Evolutionary conservation across 257 asterid species (phyloP).

Genomic region (Solanum pinnatisectum): DNA sequence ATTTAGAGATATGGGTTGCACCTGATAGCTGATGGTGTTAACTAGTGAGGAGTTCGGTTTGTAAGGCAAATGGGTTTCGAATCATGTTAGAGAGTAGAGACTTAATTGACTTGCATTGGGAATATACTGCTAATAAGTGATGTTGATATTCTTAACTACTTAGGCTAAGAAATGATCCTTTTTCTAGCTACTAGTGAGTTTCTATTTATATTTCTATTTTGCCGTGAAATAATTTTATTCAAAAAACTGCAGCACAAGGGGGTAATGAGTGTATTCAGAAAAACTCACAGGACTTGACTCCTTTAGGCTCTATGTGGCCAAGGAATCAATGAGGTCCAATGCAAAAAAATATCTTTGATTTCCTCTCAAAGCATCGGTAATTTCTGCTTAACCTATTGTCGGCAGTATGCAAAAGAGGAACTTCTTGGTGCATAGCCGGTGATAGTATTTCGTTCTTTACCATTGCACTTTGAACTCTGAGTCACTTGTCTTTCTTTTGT

Average conservation of each 20-base stretch:
- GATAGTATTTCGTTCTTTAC: background rate
- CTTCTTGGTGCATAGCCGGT: background rate
- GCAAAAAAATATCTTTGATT: background rate
- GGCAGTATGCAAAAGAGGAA: background rate
- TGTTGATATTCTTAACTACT: background rate
- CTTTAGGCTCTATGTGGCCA: background rate
- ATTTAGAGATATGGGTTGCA: background rate
- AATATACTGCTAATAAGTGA: background rate
- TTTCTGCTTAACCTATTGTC: background rate
- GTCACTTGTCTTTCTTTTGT: background rate
- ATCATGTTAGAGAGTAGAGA: background rate
- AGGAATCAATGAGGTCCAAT: background rate
- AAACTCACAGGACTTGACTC: background rate
- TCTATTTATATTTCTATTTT: background rate
- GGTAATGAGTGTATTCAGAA: background rate
- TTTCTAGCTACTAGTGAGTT: background rate
- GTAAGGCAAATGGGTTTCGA: background rate
- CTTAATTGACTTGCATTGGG: background rate
- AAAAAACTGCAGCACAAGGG: background rate
- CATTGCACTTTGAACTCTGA: background rate
- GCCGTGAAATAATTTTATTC: background rate
- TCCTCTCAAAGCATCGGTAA: background rate
- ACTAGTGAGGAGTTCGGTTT: background rate
- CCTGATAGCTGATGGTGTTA: background rate
- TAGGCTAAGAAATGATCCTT: background rate